A percentile compares a stretch with the other conserved stretches of the same genome.
Conservation (phyloP, 164 flowering plant genomes). For the Nelumbo lutea region DNA sequence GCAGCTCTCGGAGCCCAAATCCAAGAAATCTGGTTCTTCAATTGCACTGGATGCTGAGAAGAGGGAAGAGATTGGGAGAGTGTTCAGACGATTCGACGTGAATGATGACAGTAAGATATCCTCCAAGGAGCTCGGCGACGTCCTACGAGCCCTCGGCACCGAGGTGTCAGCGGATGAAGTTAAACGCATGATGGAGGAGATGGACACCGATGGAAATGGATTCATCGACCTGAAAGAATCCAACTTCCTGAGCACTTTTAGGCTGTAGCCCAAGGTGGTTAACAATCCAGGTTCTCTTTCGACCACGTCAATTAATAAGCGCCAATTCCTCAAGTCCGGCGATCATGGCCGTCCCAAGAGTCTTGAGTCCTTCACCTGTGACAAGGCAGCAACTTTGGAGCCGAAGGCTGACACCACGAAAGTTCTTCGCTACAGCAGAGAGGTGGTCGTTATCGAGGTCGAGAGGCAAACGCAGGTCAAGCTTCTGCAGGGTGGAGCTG, state of each 20-base stretch:
- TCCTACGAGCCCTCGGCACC: too few species aligned
- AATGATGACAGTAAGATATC: constrained; percentile 24
- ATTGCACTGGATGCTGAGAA: constrained; percentile 1
- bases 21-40: too few species aligned
- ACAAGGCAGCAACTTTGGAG: constrained; percentile 74
- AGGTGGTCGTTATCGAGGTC: constrained; percentile 25
- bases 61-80: constrained; percentile 15
- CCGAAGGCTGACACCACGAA: constrained; percentile 32
- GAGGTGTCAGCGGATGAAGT: too few species aligned
- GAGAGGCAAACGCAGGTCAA: constrained; percentile 18
- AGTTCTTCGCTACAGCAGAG: constrained; percentile 38
- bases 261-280: constrained; percentile 56
- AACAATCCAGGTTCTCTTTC: constrained; percentile 22
- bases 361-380: constrained; percentile 1
- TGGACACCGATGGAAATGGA: constrained; percentile 29
- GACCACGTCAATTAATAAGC: constrained; percentile 60
- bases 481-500: constrained; percentile 30
- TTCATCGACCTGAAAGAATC: constrained; percentile 24
- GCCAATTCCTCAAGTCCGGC: constrained; percentile 52
- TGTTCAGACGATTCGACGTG: constrained; percentile 27
- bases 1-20: too few species aligned
- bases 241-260: constrained; percentile 32
- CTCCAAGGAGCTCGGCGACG: neutral
- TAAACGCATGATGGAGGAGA: constrained; percentile 17
- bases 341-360: constrained; percentile 36